A percentile compares a stretch with the other conserved stretches of the same genome.
These are phyloP conservation scores for Fragaria vesca DNA, from an alignment of 306 rosid species.

Conservation along the genomic window DNA sequence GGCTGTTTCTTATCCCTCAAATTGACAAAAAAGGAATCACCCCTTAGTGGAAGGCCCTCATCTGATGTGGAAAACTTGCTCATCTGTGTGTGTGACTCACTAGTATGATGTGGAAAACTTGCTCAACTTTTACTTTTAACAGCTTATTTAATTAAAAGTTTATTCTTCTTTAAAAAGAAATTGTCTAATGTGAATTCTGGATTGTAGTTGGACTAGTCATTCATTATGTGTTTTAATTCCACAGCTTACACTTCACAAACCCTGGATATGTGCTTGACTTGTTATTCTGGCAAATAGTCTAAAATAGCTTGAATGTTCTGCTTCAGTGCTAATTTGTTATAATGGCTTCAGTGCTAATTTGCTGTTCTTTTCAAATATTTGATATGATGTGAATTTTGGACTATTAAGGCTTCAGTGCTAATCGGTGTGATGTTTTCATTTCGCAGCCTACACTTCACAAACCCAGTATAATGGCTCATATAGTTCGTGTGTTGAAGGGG, in stretches of 20 bases:
- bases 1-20: too few relatives aligned
- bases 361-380: background rate
- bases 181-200: background rate
- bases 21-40: too few relatives aligned
- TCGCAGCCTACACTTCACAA: constrained; percentile 95
- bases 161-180: background rate
- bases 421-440: constrained; percentile 8
- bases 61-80: too few relatives aligned
- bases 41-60: too few relatives aligned
- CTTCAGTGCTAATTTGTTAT: too few relatives aligned
- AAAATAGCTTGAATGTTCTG: background rate
- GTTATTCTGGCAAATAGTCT: background rate
- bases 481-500: constrained; percentile 87
- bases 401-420: background rate
- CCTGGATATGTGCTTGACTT: too few relatives aligned
- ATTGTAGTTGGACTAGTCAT: too few relatives aligned
- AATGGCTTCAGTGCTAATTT: background rate
- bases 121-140: background rate
- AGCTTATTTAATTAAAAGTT: background rate
- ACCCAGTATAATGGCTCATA: constrained; percentile 96
- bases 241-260: background rate
- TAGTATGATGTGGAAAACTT: too few relatives aligned
- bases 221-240: background rate
- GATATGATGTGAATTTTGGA: background rate
- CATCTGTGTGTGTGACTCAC: too few relatives aligned